Base-by-base conservation (phyloP, 257 asterid genomes). In the Orobanche coerulescens region DNA sequence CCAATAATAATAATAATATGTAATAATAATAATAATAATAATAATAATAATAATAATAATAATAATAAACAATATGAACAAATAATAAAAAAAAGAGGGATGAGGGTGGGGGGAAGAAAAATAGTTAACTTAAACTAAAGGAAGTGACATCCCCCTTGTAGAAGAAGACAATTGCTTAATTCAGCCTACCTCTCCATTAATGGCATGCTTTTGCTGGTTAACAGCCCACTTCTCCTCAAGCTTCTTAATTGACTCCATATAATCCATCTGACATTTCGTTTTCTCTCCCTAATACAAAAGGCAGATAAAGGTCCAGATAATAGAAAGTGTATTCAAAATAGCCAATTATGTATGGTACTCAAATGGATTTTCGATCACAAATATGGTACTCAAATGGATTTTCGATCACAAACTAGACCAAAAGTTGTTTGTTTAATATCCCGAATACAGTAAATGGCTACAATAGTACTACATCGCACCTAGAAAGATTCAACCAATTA, bases 211-310 rank as follows among this genome's bases (percentile, higher is more conserved):
- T 68, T 81, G 88, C 46, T 90, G 99, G 80, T 85, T 90, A 75
- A 61, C 66, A 58, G 79, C 64, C 95, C 94, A 92, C 75, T 90
- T 93, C 77, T 90, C 97, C 84, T 94, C 99, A 64, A 94, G 94
- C 82, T 83, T 77, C 82, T 94, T 87, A 68, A 94, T 94, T 49
- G 99, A 90, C 72, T 90, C 86, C 95, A 90, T 83, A 76, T 90
- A 94, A 70, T 94, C 97, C 97, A 94, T 78, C 81, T 90, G 99
- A 58, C 97, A 94, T 79, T 87, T 90, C 47, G 83, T 84, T 76
- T 87, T 94, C 79, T 87, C 99, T 83, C 85, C 96, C 99, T 94
- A 68, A 73, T 61, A 44, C 40, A 57, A 61, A 59, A 67, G 53
- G 46, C 16, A 25, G 30, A 43, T 16, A 64, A 39, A 49, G 8